Conservation (phyloP, 2,329 filamentous ascomycete genomes). For the Ophiostoma australiae region DNA sequence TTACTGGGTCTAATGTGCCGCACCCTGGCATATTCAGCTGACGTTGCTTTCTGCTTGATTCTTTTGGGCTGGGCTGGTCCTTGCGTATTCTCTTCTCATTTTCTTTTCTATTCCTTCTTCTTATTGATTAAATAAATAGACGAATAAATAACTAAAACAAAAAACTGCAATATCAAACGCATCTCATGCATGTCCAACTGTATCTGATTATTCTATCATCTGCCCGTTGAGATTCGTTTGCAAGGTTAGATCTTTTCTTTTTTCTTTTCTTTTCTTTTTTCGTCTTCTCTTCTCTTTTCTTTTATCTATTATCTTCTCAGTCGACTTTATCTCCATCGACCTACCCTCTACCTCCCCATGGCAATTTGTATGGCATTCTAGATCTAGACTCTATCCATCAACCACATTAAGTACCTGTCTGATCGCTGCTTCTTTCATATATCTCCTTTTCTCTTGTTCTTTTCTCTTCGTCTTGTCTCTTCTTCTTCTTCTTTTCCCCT, state of each 20-base stretch:
- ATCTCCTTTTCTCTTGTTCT: not conserved
- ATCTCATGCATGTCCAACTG: not conserved
- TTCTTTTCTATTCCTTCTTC: not conserved
- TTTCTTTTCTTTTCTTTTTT: not conserved
- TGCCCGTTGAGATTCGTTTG: not conserved
- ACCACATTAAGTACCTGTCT: not conserved
- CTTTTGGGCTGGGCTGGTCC: not conserved
- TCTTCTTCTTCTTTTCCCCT: not conserved
- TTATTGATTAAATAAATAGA: not conserved
- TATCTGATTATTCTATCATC: not conserved
- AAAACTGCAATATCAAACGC: not conserved
- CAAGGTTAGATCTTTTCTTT: not conserved
- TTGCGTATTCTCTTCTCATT: not conserved
- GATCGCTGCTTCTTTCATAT: not conserved
- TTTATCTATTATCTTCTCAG: not conserved
- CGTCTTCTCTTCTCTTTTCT: not conserved
- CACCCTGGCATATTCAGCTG: constrained; percentile 6
- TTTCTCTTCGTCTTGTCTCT: not conserved
- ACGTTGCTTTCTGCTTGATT: not conserved
- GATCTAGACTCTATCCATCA: not conserved
- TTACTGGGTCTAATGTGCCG: not conserved
- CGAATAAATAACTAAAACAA: not conserved
- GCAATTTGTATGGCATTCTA: not conserved
- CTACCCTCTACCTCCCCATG: not conserved
- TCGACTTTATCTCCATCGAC: not conserved